A percentile compares a stretch with the other conserved stretches of the same genome.
phyloP scores from a whole-genome alignment of 805 yeast genomes.

The Hanseniaspora lachancei region DNA sequence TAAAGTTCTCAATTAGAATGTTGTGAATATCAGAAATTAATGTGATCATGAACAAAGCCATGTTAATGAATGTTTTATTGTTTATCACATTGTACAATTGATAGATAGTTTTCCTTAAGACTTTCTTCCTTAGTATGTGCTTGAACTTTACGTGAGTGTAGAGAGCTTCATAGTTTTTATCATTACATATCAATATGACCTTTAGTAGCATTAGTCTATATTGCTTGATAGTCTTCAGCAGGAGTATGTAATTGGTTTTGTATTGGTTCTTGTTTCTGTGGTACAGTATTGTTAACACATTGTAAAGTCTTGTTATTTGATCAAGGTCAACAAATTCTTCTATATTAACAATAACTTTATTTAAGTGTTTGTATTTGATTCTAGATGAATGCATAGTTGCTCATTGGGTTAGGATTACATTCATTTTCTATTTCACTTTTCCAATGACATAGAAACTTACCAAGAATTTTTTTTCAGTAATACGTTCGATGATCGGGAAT shows the following conservation, averaged over 20 bases:
- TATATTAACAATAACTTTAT: neutral
- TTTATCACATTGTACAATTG: slow-evolving; percentile 9
- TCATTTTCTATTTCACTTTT: no score
- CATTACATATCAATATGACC: neutral
- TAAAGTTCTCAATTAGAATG: neutral
- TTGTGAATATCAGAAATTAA: neutral
- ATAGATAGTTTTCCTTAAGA: neutral
- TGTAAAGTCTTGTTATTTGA: slow-evolving; percentile 36
- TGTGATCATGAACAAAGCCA: slow-evolving; percentile 3
- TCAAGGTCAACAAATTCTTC: neutral
- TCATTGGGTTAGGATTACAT: neutral
- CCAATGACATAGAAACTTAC: neutral
- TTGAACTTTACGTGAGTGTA: neutral
- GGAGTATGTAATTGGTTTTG: slow-evolving; percentile 35
- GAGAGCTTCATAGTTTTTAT: neutral
- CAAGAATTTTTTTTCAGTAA: neutral
- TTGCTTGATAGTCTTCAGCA: slow-evolving; percentile 66
- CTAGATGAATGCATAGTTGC: neutral
- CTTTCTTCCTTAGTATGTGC: neutral
- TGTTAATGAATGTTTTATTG: slow-evolving; percentile 6
- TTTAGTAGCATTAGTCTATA: slow-evolving; percentile 39
- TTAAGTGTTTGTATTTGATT: slow-evolving; percentile 3
- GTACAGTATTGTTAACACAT: slow-evolving; percentile 47
- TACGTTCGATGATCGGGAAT: no score
- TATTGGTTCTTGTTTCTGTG: slow-evolving; percentile 72